Percentiles rank a stretch among this genome's conserved stretches.
phyloP scores from a whole-genome alignment of 768 basidiomycete genomes.

The Cubamyces sp. region DNA sequence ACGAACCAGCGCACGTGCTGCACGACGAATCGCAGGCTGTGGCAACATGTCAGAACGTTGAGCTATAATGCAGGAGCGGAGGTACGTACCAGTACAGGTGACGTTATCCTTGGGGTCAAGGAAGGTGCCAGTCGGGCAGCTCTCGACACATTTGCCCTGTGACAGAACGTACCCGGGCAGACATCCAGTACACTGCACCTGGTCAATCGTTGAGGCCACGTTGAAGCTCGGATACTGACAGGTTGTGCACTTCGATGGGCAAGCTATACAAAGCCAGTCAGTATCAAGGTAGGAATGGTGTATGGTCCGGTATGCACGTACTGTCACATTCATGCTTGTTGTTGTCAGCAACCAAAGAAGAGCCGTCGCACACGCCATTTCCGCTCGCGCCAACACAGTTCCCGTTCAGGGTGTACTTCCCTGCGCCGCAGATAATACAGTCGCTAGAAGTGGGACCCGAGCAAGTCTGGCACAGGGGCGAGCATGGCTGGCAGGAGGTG shows the following conservation, averaged over 20 bases:
- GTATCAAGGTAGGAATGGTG: background rate
- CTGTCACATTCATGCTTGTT: conserved; percentile 84
- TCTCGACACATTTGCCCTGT: conserved; percentile 66
- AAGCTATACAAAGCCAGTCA: conserved; percentile 49
- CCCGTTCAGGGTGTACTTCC: conserved; percentile 67
- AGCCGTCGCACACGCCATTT: conserved; percentile 74
- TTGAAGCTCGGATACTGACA: conserved; percentile 78
- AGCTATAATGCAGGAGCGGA: background rate
- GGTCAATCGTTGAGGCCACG: conserved; percentile 62
- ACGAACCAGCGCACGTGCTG: conserved; percentile 65
- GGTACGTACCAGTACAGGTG: conserved; percentile 68
- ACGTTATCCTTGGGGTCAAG: conserved; percentile 70
- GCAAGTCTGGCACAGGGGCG: conserved; percentile 72
- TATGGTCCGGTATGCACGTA: conserved; percentile 42
- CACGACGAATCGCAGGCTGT: conserved; percentile 81
- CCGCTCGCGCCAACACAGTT: conserved; percentile 67
- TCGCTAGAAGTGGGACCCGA: conserved; percentile 66
- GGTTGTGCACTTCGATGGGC: conserved; percentile 80
- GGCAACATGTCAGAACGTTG: conserved; percentile 15
- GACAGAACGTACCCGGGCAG: conserved; percentile 76
- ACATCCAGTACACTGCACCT: conserved; percentile 78
- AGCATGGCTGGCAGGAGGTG: conserved; percentile 59
- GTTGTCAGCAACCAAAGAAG: conserved; percentile 77
- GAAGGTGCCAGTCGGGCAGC: conserved; percentile 77
- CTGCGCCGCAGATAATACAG: conserved; percentile 70